A percentile compares a stretch with the other conserved stretches of the same genome.
These are phyloP conservation scores for Colletotrichum cuscutae DNA, from an alignment of 2,329 filamentous ascomycete genomes.

Conservation along the genomic window DNA sequence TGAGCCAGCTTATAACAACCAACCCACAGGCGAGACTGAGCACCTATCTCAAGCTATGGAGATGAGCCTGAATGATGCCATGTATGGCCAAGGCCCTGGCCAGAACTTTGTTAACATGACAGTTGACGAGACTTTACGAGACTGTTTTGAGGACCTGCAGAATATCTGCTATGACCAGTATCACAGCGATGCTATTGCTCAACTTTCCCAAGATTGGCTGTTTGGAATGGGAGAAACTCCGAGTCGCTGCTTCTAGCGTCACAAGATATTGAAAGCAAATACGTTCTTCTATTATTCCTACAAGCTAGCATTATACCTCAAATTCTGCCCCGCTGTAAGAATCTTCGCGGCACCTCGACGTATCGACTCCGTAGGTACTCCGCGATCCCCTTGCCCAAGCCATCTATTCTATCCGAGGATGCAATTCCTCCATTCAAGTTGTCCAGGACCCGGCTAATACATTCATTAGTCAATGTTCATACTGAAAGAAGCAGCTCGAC, in stretches of 20 bases:
- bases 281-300: conserved; percentile 30
- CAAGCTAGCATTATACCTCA: neutral
- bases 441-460: conserved; percentile 24
- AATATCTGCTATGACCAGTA: conserved; percentile 38
- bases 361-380: conserved; percentile 49
- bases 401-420: conserved; percentile 40
- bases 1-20: neutral
- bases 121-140: conserved; percentile 50
- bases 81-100: neutral
- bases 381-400: conserved; percentile 48
- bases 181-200: conserved; percentile 38
- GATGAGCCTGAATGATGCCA: neutral
- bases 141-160: conserved; percentile 47
- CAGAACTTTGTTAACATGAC: conserved; percentile 41
- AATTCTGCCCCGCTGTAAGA: conserved; percentile 44
- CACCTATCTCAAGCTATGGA: neutral
- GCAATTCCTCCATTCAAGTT: conserved; percentile 34
- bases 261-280: neutral
- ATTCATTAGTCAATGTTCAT: too few relatives aligned
- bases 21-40: neutral
- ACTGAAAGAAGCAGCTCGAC: neutral
- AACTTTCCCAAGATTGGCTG: conserved; percentile 39
- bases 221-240: conserved; percentile 33
- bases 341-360: conserved; percentile 47
- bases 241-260: neutral